Base-by-base conservation (phyloP, 2,329 filamentous ascomycete species). In the Ceratocystis alfenasii region DNA sequence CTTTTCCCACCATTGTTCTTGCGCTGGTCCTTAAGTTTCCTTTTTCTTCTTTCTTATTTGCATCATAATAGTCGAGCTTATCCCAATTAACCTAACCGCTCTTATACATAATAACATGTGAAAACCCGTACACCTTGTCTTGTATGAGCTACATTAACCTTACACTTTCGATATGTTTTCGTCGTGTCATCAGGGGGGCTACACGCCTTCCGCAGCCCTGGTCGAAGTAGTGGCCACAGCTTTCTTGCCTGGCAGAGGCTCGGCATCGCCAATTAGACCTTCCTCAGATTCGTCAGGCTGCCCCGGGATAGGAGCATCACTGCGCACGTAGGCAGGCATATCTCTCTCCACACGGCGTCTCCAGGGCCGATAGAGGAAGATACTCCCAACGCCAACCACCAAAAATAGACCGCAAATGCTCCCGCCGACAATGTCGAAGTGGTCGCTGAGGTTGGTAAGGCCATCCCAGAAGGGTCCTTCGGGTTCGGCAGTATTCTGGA, bases 401-500 rank as follows among this genome's bases (percentile, higher is more conserved):
- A 96, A 76, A 70, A 97, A 97, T 0, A 89, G 79, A 0, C 86
- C 91, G 69, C 92, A 96, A 44, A 99, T 96, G 17, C 82, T 83
- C 1, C 89, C 94, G 8, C 92, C 91, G 59, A 96, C 86, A 68
- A 93, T 83, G 74, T 95, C 90, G 70, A 90, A 96, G 73, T 91
- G 81, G 69, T 96, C 89, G 0, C 88, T 85, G 0, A 88, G 85
- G 0, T 80, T 82, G 62, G 84, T 82, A 0, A 97, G 88, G 0
- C 91, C 92, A 64, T 95, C 86, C 94, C 94, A 97, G 75, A 97
- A 96, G n/a, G 74, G 75, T 0, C 90, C 91, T 17, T 81, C 65
- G 0, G 89, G 87, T 64, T 88, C 79, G 0, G 88, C 87, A 0
- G 93, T 86, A 71, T 92, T 90, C 65, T 89, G 78, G 1, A 90